These are phyloP conservation scores for Candida sanyiensis DNA, from an alignment of 805 yeast species.

Conservation along the genomic window DNA sequence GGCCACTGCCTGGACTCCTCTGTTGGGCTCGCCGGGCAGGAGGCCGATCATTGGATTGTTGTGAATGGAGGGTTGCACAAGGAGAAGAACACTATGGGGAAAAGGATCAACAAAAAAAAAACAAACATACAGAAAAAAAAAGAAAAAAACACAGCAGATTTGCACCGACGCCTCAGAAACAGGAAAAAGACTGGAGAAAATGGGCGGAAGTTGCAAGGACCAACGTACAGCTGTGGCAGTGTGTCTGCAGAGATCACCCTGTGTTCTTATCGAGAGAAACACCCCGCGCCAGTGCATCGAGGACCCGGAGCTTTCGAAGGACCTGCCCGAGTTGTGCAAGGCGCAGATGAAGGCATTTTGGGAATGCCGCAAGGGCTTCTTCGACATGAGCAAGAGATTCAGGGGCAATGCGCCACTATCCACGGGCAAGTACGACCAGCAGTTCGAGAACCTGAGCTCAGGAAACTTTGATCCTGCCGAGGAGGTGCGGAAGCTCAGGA, in stretches of 20 bases:
- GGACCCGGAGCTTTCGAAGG: conserved; percentile 67
- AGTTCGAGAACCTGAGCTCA: conserved; percentile 66
- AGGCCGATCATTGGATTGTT: conserved; percentile 43
- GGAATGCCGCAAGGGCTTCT: conserved; percentile 87
- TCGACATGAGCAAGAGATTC: conserved; percentile 87
- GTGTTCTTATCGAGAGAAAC: conserved; percentile 85
- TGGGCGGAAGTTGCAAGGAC: conserved; percentile 81
- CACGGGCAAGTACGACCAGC: conserved; percentile 88
- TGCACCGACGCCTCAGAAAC: not conserved
- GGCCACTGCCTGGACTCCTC: conserved; percentile 46
- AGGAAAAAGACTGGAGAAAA: conserved; percentile 2
- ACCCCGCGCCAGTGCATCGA: conserved; percentile 86
- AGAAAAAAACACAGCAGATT: conserved; percentile 9
- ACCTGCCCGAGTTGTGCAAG: conserved; percentile 81
- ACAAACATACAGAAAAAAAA: not conserved
- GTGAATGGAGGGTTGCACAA: not conserved
- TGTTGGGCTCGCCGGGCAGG: conserved; percentile 83
- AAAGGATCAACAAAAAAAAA: conserved; percentile 2
- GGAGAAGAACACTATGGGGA: no score
- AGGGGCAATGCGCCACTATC: conserved; percentile 91
- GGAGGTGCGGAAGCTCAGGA: conserved; percentile 68
- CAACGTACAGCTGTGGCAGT: conserved; percentile 93
- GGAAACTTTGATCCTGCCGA: conserved; percentile 82
- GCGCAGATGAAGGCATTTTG: conserved; percentile 80
- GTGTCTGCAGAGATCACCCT: conserved; percentile 92